phyloP scores from a whole-genome alignment of 768 basidiomycete genomes.

The Dacryopinax spathularia region DNA sequence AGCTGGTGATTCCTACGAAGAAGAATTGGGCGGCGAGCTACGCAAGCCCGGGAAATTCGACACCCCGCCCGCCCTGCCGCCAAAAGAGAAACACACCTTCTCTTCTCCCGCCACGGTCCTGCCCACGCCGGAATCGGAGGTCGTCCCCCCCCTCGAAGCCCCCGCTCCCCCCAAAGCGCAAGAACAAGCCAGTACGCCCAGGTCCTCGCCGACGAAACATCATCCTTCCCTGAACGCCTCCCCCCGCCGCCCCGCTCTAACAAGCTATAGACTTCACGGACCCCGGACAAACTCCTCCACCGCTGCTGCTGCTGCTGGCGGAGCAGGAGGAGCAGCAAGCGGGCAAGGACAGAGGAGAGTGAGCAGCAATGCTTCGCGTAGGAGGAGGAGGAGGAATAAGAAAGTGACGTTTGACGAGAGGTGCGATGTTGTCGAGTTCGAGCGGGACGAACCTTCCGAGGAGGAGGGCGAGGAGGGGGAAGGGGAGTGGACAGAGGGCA shows the following conservation, averaged over 20 bases:
- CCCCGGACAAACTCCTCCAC: slow-evolving; percentile 36
- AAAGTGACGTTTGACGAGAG: slow-evolving; percentile 68
- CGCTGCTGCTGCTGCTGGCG: neutral
- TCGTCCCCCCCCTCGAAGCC: neutral
- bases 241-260: neutral
- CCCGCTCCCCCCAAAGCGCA: neutral
- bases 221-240: slow-evolving; percentile 5
- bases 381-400: slow-evolving; percentile 25
- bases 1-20: neutral
- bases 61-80: slow-evolving; percentile 1
- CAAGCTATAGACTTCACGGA: slow-evolving; percentile 52
- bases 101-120: slow-evolving; percentile 60
- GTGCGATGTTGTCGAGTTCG: slow-evolving; percentile 72
- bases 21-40: neutral
- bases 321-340: slow-evolving; percentile 3
- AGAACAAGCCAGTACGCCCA: no score
- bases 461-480: slow-evolving; percentile 18
- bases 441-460: slow-evolving; percentile 32
- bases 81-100: slow-evolving; percentile 32
- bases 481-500: neutral
- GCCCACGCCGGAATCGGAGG: slow-evolving; percentile 44
- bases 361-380: neutral
- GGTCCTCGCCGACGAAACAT: neutral
- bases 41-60: slow-evolving; percentile 2
- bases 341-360: slow-evolving; percentile 31